Base-by-base conservation (phyloP, 2,329 filamentous ascomycete genomes). In the Blastomyces gilchristii region DNA sequence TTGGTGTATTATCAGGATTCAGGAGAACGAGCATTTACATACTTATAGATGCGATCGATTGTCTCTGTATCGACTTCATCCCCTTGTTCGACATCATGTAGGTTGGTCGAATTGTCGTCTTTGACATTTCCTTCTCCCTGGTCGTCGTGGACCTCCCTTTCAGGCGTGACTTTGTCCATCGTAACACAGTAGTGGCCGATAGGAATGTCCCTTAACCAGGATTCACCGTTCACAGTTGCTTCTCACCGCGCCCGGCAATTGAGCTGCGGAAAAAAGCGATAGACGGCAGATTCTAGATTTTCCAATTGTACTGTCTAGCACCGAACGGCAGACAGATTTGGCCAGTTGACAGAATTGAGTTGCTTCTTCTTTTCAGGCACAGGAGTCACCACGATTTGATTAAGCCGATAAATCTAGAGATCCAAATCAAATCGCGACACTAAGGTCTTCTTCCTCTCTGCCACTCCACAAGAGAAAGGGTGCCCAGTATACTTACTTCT, bases 361-460 rank as follows among this genome's bases (percentile, higher is more conserved):
- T 69, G 90, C 87, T 74, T 90, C 85, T 71, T 31, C 28, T 31
- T 31, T 31, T 31, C 28, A 31, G 28, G 4, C 2, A 31, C 28
- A 31, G 28, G 28, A 89, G 78, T 16, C 79, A 83, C 8, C 82
- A 80, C 66, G 79, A 80, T 11, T 82, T 82, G 2, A 83, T 85
- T 69, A 50, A 50, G 47, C 47, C 22, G 22, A 18, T 49, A 22
- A 22, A 22, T 22, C n/a, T 9, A 49, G n/a, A 25, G 25, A 50
- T 47, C 43, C 18, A 47, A n/a, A 47, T 8, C 5, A 12, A 25
- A 49, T 49, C n/a, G 45, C 7, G 18, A 49, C 16, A 49, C 18
- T 11, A 11, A 49, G 4, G n/a, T 50, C 9, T 25, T 50, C n/a
- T 12, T 12, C 3, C 22, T 1, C 8, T 1, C n/a, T 22, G n/a